Base-by-base conservation (phyloP, 768 basidiomycete genomes). In the Tremella fuciformis region DNA sequence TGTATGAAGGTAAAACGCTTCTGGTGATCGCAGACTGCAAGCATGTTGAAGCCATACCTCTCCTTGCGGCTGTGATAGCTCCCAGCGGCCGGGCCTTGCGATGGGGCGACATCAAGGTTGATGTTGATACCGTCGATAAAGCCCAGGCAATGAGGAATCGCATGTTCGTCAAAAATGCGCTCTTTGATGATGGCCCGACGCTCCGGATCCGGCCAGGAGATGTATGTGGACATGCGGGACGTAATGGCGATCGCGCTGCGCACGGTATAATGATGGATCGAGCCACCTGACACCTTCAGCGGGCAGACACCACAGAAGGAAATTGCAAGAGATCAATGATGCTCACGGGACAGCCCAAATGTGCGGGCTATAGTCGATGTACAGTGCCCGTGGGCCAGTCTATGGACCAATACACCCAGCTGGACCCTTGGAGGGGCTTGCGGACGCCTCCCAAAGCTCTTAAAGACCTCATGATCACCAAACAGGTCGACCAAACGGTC, bases 61-160 rank as follows among this genome's bases (percentile, higher is more conserved):
- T 53, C 51, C 25, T 53, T 53, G 15, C 51, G 25, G 25, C 26
- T 11, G 18, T 53, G 51, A 40, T 18, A 53, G 13, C 24, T 34
- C 15, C 26, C 51, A 44, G 51, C 25, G 11, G 7, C 51, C 3
- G 18, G n/a, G 16, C 49, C 25, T 39, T 40, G 25, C 3, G 29
- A 37, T 40, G 51, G 51, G 25, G 51, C 25, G 41, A 7, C 4
- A 29, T 37, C 51, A n/a, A 53, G 52, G 25, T 53, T 53, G 38
- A 40, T 40, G 24, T 53, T 21, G 37, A 40, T 15, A 34, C 52
- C 52, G 25, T 53, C 52, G 25, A 53, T 53, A 18, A 53, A 38
- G 8, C 52, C 52, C 16, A 53, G 16, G 38, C 52, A 53, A 18
- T 37, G 6, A 7, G 52, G 52, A 19, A 53, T 50, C 7, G 6